phyloP scores from a whole-genome alignment of 2,329 filamentous ascomycete genomes.

The Paradendryphiella salina region DNA sequence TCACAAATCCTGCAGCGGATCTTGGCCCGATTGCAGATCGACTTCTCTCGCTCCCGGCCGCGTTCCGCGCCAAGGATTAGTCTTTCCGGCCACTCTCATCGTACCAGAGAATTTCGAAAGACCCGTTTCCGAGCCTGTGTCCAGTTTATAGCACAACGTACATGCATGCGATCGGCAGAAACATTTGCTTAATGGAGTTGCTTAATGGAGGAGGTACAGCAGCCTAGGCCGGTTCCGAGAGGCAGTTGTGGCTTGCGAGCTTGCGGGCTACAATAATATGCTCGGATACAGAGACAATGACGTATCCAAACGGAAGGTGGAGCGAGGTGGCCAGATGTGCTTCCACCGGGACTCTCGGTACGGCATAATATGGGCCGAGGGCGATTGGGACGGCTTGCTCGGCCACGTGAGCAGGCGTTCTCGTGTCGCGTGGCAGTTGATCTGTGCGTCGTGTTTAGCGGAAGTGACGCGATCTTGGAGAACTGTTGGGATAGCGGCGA shows the following conservation, averaged over 20 bases:
- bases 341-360: not conserved
- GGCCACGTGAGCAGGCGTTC: constrained; percentile 12
- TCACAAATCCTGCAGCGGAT: too few relatives aligned
- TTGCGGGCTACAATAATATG: not conserved
- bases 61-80: not conserved
- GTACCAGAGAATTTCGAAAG: not conserved
- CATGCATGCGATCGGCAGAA: constrained; percentile 6
- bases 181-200: not conserved
- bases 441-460: constrained; percentile 10
- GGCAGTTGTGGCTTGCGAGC: constrained; percentile 3
- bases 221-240: not conserved
- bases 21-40: too few relatives aligned
- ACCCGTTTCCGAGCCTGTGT: not conserved
- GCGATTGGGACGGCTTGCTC: not conserved
- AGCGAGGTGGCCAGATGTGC: not conserved
- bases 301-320: not conserved
- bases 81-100: not conserved
- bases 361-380: not conserved
- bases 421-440: constrained; percentile 4
- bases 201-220: not conserved
- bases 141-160: not conserved
- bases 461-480: constrained; percentile 5
- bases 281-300: not conserved
- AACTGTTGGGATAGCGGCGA: not conserved
- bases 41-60: not conserved